Percentiles rank a stretch among this genome's conserved stretches.
These are phyloP conservation scores for Athelia sp. DNA, from an alignment of 1,284 basidiomycete species.

Conservation along the genomic window DNA sequence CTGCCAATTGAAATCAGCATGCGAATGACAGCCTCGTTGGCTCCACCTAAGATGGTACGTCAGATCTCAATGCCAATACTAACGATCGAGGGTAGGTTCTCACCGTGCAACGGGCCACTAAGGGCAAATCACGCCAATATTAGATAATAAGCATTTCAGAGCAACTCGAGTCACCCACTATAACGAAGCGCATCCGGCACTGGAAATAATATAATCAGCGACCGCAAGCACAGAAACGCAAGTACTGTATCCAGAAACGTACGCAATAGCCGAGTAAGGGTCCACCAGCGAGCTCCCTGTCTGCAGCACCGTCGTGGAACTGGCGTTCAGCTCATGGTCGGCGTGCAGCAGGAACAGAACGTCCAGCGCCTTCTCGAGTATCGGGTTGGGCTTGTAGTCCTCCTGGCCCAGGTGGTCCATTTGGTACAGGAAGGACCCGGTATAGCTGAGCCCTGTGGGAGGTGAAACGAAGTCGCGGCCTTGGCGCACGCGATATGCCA, in stretches of 20 bases:
- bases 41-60: slow-evolving; percentile 49
- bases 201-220: slow-evolving; percentile 18
- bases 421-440: slow-evolving; percentile 86
- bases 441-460: slow-evolving; percentile 76
- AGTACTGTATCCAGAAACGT: slow-evolving; percentile 22
- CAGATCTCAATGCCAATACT: slow-evolving; percentile 3
- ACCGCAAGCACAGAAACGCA: slow-evolving; percentile 2
- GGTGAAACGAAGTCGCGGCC: slow-evolving; percentile 85
- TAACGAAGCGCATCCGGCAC: slow-evolving; percentile 77
- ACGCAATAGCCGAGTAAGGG: slow-evolving; percentile 82
- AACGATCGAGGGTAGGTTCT: slow-evolving; percentile 8
- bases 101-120: slow-evolving; percentile 78
- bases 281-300: slow-evolving; percentile 85
- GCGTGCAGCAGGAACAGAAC: slow-evolving; percentile 83
- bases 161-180: slow-evolving; percentile 48
- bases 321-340: slow-evolving; percentile 85
- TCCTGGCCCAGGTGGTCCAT: slow-evolving; percentile 76
- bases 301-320: slow-evolving; percentile 78
- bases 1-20: slow-evolving; percentile 87
- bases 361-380: slow-evolving; percentile 81
- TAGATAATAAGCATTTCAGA: no score
- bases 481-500: slow-evolving; percentile 87
- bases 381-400: slow-evolving; percentile 74
- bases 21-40: slow-evolving; percentile 85
- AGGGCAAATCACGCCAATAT: slow-evolving; percentile 4